Conservation (phyloP, 345 rosid genomes). For the Isatis tinctoria region DNA sequence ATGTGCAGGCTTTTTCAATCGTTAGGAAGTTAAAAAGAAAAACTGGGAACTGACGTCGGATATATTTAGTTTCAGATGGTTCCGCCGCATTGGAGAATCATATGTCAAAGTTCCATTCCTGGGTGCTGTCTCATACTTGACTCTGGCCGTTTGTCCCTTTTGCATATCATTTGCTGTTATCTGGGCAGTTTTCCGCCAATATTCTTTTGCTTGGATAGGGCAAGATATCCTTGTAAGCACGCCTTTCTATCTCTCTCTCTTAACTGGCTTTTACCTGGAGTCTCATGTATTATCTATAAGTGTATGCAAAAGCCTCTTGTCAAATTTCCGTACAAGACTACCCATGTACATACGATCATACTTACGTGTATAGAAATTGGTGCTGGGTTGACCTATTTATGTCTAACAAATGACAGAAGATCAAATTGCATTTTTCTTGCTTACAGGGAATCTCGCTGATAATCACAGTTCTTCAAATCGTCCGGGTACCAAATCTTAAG, state of each 20-base stretch:
- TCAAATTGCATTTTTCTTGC: neutral
- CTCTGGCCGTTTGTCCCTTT: constrained; percentile 84
- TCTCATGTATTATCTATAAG: neutral
- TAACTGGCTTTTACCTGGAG: neutral
- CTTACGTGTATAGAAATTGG: neutral
- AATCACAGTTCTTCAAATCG: constrained; percentile 93
- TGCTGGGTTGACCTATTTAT: neutral
- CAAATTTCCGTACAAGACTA: neutral
- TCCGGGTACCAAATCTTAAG: constrained; percentile 94
- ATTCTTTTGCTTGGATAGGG: constrained; percentile 90
- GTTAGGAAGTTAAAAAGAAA: neutral
- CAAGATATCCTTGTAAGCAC: constrained; percentile 96
- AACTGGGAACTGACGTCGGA: constrained; percentile 38
- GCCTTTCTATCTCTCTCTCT: neutral
- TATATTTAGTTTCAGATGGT: constrained; percentile 84
- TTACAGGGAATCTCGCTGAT: constrained; percentile 89
- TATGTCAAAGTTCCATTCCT: constrained; percentile 71
- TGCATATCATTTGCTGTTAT: constrained; percentile 87
- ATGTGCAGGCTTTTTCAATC: neutral
- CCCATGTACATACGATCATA: neutral
- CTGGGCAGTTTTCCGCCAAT: constrained; percentile 74
- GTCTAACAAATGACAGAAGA: neutral
- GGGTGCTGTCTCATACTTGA: constrained; percentile 86
- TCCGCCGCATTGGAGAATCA: constrained; percentile 70
- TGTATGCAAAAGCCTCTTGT: neutral